A percentile compares a stretch with the other conserved stretches of the same genome.
Conservation (phyloP, 306 rosid genomes). For the Mimosa pudica region DNA sequence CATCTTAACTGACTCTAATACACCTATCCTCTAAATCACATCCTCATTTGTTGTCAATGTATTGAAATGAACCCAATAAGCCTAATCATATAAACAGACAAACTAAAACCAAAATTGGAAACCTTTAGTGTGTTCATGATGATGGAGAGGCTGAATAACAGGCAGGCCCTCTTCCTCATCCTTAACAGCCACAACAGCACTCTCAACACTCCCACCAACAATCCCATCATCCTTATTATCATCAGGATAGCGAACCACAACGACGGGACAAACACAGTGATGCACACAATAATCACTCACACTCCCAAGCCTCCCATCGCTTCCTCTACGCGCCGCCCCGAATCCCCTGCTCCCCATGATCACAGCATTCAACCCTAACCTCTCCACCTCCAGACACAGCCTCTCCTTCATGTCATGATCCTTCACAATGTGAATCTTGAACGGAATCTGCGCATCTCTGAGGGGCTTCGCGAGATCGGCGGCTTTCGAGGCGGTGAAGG, state of each 20-base stretch:
- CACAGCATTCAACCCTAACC: constrained; percentile 74
- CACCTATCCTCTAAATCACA: neutral
- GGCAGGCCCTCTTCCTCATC: constrained; percentile 42
- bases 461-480: constrained; percentile 69
- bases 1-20: neutral
- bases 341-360: constrained; percentile 87
- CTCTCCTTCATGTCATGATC: constrained; percentile 86
- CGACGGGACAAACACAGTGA: constrained; percentile 81
- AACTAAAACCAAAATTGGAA: constrained; percentile 20
- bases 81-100: neutral
- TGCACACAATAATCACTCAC: constrained; percentile 83
- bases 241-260: constrained; percentile 73
- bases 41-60: neutral
- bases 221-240: constrained; percentile 55
- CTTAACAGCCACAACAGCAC: constrained; percentile 39
- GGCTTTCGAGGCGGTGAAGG: constrained; percentile 68
- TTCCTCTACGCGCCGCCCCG: constrained; percentile 67
- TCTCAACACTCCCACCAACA: constrained; percentile 11
- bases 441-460: constrained; percentile 78
- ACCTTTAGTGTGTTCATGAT: constrained; percentile 54
- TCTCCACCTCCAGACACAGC: constrained; percentile 75
- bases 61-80: neutral
- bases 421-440: constrained; percentile 82
- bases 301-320: constrained; percentile 75
- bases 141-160: constrained; percentile 37